Evolutionary conservation across 139 green algal species (phyloP).

Genomic region (Micractinium sp.): DNA sequence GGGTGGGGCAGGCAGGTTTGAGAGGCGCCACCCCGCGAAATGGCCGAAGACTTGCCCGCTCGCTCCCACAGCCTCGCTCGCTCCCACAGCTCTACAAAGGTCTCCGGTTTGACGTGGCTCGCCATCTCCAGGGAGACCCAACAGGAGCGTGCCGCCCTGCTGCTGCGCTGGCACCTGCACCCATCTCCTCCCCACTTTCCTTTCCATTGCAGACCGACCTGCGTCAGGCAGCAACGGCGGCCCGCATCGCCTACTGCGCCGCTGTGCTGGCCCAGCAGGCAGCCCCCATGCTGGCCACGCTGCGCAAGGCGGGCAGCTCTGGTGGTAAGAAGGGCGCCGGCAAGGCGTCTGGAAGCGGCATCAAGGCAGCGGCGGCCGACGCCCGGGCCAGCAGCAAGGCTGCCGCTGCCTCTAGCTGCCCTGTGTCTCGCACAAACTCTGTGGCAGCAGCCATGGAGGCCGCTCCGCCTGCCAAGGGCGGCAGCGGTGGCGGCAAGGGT

Average conservation of each 20-base stretch:
- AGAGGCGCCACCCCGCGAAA: no score
- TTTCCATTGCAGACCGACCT: constrained; percentile 20
- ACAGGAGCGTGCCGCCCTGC: no score
- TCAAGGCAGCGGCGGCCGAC: background rate
- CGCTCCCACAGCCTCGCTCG: no score
- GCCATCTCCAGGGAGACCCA: no score
- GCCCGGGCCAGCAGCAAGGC: background rate
- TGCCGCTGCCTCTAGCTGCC: background rate
- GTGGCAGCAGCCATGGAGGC: background rate
- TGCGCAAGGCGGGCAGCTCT: background rate
- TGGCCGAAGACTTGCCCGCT: no score
- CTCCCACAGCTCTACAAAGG: no score
- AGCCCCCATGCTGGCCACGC: constrained; percentile 1
- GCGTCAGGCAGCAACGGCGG: constrained; percentile 4
- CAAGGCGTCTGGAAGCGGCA: background rate
- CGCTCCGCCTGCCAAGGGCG: background rate
- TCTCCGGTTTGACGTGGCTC: no score
- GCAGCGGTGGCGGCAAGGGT: background rate
- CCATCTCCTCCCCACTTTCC: background rate
- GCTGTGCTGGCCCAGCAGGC: constrained; percentile 33
- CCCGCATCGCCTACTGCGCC: constrained; percentile 41
- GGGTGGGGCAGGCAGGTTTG: background rate
- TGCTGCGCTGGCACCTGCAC: background rate
- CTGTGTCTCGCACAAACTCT: constrained; percentile 14
- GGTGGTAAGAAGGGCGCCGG: background rate